Evolutionary conservation across 2,329 filamentous ascomycete species (phyloP).

Genomic region (Metarhizium album): DNA sequence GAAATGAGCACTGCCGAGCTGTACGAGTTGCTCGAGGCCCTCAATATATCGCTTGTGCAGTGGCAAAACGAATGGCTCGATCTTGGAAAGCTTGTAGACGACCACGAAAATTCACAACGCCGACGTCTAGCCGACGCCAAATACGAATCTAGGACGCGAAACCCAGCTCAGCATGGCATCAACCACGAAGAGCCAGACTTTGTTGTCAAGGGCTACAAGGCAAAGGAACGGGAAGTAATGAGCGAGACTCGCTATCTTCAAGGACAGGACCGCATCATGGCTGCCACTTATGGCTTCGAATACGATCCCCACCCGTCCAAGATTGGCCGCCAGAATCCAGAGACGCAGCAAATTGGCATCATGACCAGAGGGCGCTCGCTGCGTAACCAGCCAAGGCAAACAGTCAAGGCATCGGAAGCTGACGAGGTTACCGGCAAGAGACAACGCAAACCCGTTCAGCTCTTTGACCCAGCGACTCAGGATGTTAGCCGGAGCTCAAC

Average conservation of each 20-base stretch:
- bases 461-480: constrained; percentile 40
- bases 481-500: constrained; percentile 41
- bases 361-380: constrained; percentile 42
- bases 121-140: constrained; percentile 38
- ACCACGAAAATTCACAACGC: constrained; percentile 45
- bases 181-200: constrained; percentile 42
- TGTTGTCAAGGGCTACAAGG: constrained; percentile 41
- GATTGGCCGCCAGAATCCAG: constrained; percentile 48
- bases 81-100: constrained; percentile 40
- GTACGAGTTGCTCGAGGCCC: constrained; percentile 31
- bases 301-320: constrained; percentile 48
- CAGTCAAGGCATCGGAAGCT: constrained; percentile 47
- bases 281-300: constrained; percentile 49
- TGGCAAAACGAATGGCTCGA: constrained; percentile 46
- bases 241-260: constrained; percentile 36
- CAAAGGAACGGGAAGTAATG: constrained; percentile 31
- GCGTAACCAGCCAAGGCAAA: constrained; percentile 46
- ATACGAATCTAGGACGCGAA: constrained; percentile 33
- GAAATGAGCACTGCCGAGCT: constrained; percentile 36
- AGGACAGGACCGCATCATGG: constrained; percentile 47
- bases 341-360: constrained; percentile 39
- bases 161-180: constrained; percentile 25
- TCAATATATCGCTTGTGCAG: constrained; percentile 34
- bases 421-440: constrained; percentile 41
- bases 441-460: constrained; percentile 38